Base-by-base conservation (phyloP, 2,329 filamentous ascomycete genomes). In the Fusarium falciforme region DNA sequence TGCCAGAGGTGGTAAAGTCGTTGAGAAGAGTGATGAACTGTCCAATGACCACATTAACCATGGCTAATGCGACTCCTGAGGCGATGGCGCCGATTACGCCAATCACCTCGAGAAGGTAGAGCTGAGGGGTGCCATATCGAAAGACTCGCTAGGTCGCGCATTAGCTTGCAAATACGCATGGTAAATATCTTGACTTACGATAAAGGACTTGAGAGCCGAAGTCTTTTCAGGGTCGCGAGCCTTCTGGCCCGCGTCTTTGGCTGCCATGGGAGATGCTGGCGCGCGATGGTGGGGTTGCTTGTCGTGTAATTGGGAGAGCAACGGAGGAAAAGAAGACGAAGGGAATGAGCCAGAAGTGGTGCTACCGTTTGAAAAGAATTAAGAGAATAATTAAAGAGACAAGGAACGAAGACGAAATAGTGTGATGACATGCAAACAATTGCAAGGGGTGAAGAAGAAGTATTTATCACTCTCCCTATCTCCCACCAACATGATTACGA, bases 31-130 rank as follows among this genome's bases (percentile, higher is more conserved):
- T 72, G 33, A 81, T 75, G 57, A 80, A 79, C 4, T 76, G 25
- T 6, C 79, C 80, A 8, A 80, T 64, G 22, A 80, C 76, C 2
- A 81, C 36, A 27, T 80, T 80, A 35, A 80, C 72, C 71, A 80
- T 68, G 35, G 79, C 79, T 11, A 80, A 58, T 1, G 76, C 77
- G 11, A 77, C 74, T 4, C 79, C 79, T 0, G 55, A 58, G 3
- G 55, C 22, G 33, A 58, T 58, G 11, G 55, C 55, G 5, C 33
- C 55, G 55, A 58, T 29, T 8, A 58, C 11, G 10, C 55, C 55
- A 36, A 58, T 58, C 8, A 16, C 16, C 8, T 58, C 55, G 6
- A 58, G 33, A 9, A 58, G 10, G 10, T 58, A 58, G 9, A 25
- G 10, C 3, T 27, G 14, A 17, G 42, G 42, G 42, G 9, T 38